Evolutionary conservation across 2,329 filamentous ascomycete genomes (phyloP).

Genomic region (Pseudonectria buxi): DNA sequence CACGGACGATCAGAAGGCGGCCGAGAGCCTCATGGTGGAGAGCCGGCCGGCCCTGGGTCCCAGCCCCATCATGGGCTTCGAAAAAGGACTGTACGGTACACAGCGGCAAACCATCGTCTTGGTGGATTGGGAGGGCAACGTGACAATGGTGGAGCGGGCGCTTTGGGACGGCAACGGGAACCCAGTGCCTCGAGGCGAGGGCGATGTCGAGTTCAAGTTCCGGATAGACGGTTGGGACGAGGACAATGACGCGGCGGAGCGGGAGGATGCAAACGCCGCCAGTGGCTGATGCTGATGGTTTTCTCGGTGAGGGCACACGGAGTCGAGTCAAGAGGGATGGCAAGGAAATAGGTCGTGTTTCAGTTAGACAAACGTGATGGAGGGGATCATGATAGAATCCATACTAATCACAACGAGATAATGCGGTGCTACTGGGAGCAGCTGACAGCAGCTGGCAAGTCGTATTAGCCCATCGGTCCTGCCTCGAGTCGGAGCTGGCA

Average conservation of each 20-base stretch:
- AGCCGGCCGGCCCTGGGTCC: conserved; percentile 32
- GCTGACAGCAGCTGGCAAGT: too few relatives aligned
- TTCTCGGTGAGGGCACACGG: too few relatives aligned
- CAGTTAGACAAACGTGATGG: too few relatives aligned
- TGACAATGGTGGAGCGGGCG: conserved; percentile 52
- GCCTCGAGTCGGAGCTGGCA: too few relatives aligned
- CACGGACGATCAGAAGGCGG: conserved; percentile 31
- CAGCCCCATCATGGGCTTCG: conserved; percentile 36
- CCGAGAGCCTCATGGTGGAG: conserved; percentile 29
- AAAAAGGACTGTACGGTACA: conserved; percentile 57
- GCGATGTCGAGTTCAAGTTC: conserved; percentile 51
- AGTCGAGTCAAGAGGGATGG: too few relatives aligned
- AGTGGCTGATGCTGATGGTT: too few relatives aligned
- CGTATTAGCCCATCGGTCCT: too few relatives aligned
- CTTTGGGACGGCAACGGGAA: conserved; percentile 54
- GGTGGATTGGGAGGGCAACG: conserved; percentile 57
- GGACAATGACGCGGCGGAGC: neutral
- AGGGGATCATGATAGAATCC: too few relatives aligned
- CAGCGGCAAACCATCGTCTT: conserved; percentile 58
- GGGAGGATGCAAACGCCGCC: too few relatives aligned
- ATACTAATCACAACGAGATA: too few relatives aligned
- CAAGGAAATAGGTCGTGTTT: too few relatives aligned
- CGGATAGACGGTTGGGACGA: conserved; percentile 48
- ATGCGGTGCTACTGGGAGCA: too few relatives aligned
- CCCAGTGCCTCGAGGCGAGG: conserved; percentile 44